These are phyloP conservation scores for Plasmodium yoelii DNA, from an alignment of 169 alveolate genomes.

Conservation along the genomic window DNA sequence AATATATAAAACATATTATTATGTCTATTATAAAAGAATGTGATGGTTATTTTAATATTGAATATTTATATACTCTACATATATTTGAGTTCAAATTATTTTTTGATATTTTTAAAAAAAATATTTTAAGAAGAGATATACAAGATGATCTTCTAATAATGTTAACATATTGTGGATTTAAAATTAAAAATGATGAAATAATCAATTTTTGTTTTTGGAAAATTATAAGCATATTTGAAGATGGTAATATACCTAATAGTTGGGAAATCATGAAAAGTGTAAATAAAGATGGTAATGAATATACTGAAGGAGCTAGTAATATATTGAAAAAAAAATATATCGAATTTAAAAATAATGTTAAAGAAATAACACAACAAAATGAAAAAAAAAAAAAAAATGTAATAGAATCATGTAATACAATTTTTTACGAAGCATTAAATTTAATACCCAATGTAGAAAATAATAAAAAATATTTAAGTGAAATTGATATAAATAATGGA, in stretches of 20 bases:
- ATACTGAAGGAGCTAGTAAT: background rate
- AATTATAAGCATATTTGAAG: constrained; percentile 47
- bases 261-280: constrained; percentile 2
- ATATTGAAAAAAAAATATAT: constrained; percentile 19
- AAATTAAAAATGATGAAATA: constrained; percentile 40
- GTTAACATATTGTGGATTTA: constrained; percentile 71
- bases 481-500: constrained; percentile 50
- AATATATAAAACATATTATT: constrained; percentile 20
- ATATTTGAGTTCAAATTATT: constrained; percentile 29
- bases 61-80: constrained; percentile 44
- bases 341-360: constrained; percentile 30
- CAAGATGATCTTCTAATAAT: constrained; percentile 58
- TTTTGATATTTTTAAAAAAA: constrained; percentile 30
- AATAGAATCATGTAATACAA: background rate
- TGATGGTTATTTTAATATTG: constrained; percentile 52
- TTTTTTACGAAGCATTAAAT: constrained; percentile 56
- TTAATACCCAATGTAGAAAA: constrained; percentile 9
- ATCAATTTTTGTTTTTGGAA: constrained; percentile 62
- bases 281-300: constrained; percentile 8
- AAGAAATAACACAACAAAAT: background rate
- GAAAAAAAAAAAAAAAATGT: constrained; percentile 15
- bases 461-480: constrained; percentile 9
- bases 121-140: constrained; percentile 18
- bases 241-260: constrained; percentile 31
- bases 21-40: constrained; percentile 36